phyloP scores from a whole-genome alignment of 768 basidiomycete genomes.

The Pisolithus albus region DNA sequence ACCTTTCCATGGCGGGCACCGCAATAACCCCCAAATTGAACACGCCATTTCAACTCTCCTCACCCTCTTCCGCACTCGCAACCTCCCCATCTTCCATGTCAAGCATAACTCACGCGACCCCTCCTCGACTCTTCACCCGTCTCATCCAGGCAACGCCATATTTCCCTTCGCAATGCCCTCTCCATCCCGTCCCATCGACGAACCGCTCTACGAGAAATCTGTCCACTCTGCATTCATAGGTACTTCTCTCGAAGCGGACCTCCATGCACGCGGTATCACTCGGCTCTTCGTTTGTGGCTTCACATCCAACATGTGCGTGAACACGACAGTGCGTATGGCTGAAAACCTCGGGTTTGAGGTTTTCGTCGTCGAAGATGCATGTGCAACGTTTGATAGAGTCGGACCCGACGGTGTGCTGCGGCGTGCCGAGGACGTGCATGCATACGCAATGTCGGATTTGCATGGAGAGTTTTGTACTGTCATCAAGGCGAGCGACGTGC shows the following conservation, averaged over 20 bases:
- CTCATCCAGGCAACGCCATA: constrained; percentile 8
- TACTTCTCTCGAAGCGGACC: constrained; percentile 16
- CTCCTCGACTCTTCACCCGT: constrained; percentile 8
- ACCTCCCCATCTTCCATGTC: constrained; percentile 15
- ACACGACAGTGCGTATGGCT: constrained; percentile 21
- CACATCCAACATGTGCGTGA: constrained; percentile 19
- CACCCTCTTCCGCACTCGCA: constrained; percentile 10
- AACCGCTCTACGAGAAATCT: constrained; percentile 17
- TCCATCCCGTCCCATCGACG: constrained; percentile 2
- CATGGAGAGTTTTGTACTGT: constrained; percentile 22
- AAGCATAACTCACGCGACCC: constrained; percentile 14
- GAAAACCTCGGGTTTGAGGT: constrained; percentile 19
- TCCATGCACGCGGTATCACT: constrained; percentile 10
- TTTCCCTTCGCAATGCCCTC: not conserved
- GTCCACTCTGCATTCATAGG: constrained; percentile 23
- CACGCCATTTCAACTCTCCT: constrained; percentile 6
- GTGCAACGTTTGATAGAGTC: constrained; percentile 14
- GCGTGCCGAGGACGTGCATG: constrained; percentile 15
- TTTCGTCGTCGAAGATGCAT: constrained; percentile 16
- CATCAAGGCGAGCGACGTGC: constrained; percentile 11
- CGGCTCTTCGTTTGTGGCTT: constrained; percentile 18
- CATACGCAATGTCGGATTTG: constrained; percentile 9
- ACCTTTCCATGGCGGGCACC: constrained; percentile 1
- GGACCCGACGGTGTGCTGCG: constrained; percentile 17
- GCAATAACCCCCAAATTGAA: constrained; percentile 7